These are phyloP conservation scores for Aspergillus saccharolyticus DNA, from an alignment of 495 filamentous ascomycete species.

Conservation along the genomic window DNA sequence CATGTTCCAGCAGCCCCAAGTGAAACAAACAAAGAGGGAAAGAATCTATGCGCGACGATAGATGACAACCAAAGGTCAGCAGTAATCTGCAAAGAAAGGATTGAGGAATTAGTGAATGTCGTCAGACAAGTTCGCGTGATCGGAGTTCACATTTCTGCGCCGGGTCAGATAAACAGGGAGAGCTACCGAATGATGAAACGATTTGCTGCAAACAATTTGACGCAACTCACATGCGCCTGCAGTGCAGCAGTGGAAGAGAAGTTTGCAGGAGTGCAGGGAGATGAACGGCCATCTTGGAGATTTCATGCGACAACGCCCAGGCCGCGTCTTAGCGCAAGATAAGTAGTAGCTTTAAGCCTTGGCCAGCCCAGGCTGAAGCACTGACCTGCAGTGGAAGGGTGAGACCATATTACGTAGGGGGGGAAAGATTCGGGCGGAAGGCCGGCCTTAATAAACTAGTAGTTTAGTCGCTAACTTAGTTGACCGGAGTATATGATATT, in stretches of 20 bases:
- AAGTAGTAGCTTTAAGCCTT: not conserved
- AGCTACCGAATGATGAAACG: conserved; percentile 2
- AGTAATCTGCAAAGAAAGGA: not conserved
- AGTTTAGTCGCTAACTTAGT: not conserved
- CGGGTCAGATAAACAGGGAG: conserved; percentile 2
- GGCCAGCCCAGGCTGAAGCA: not conserved
- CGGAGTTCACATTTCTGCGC: not conserved
- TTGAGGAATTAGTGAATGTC: not conserved
- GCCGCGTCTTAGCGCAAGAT: not conserved
- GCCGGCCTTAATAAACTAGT: not conserved
- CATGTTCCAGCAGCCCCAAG: not conserved
- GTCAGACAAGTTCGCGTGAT: conserved; percentile 6
- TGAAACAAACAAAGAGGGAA: not conserved
- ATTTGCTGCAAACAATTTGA: conserved; percentile 20
- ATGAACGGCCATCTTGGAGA: conserved; percentile 5
- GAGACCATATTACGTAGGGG: conserved; percentile 1
- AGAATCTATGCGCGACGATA: not conserved
- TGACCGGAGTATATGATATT: too few relatives aligned
- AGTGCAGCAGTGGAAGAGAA: conserved; percentile 11
- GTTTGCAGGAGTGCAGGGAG: conserved; percentile 5
- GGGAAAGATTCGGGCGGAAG: too few relatives aligned
- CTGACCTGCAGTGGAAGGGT: not conserved
- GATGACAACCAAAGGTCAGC: not conserved
- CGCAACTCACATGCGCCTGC: conserved; percentile 17
- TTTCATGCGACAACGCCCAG: conserved; percentile 15